These are phyloP conservation scores for Colletotrichum brevisporum DNA, from an alignment of 2,329 filamentous ascomycete genomes.

Conservation along the genomic window DNA sequence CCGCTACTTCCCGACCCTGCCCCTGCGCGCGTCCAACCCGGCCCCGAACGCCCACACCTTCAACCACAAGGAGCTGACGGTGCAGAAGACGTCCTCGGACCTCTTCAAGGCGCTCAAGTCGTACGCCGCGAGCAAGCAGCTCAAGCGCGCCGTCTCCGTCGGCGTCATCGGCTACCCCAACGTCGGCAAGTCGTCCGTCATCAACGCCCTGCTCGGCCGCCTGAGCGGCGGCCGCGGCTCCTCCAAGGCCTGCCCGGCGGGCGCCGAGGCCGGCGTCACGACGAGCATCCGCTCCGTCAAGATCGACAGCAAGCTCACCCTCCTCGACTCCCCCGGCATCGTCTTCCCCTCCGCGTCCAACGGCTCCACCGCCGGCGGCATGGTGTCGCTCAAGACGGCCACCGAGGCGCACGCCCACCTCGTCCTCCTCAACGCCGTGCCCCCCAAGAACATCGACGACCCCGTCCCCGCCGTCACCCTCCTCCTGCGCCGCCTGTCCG, in stretches of 20 bases:
- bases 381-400: slow-evolving; percentile 69
- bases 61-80: slow-evolving; percentile 90
- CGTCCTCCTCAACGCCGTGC: slow-evolving; percentile 90
- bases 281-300: slow-evolving; percentile 91
- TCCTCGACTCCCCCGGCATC: slow-evolving; percentile 94
- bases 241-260: slow-evolving; percentile 82
- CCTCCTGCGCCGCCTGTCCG: slow-evolving; percentile 84
- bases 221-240: slow-evolving; percentile 76
- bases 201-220: slow-evolving; percentile 89
- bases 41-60: slow-evolving; percentile 91
- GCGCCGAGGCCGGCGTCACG: slow-evolving; percentile 92
- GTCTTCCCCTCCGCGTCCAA: slow-evolving; percentile 83
- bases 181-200: slow-evolving; percentile 95
- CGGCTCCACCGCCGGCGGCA: slow-evolving; percentile 53
- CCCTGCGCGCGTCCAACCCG: slow-evolving; percentile 85
- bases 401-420: slow-evolving; percentile 86
- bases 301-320: slow-evolving; percentile 92
- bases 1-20: slow-evolving; percentile 91
- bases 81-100: slow-evolving; percentile 86
- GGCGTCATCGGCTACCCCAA: slow-evolving; percentile 97
- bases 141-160: slow-evolving; percentile 91
- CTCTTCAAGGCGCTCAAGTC: slow-evolving; percentile 93
- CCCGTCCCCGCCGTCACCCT: slow-evolving; percentile 89
- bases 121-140: slow-evolving; percentile 84
- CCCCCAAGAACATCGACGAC: slow-evolving; percentile 94